phyloP scores from a whole-genome alignment of 768 basidiomycete species.

The Agrocybe praecox region DNA sequence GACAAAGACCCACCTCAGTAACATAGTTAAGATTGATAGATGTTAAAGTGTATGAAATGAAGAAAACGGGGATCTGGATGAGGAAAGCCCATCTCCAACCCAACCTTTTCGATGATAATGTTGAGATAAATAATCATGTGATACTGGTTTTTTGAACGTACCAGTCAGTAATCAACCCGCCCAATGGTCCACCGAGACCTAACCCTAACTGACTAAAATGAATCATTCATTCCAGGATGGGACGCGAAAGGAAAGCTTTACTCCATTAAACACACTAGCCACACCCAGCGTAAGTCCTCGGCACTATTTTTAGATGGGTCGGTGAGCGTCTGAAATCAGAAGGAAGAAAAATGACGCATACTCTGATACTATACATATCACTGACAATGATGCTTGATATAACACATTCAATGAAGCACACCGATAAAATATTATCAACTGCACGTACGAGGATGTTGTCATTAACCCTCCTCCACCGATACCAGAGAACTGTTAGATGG shows the following conservation, averaged over 20 bases:
- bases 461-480: slow-evolving; percentile 75
- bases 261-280: slow-evolving; percentile 69
- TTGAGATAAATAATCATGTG: neutral
- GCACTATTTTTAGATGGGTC: slow-evolving; percentile 37
- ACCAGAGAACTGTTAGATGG: slow-evolving; percentile 70
- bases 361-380: slow-evolving; percentile 80
- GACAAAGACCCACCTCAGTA: slow-evolving; percentile 54
- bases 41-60: slow-evolving; percentile 60
- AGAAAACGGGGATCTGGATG: slow-evolving; percentile 69
- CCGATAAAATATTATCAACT: neutral
- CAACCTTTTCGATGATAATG: slow-evolving; percentile 40
- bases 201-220: slow-evolving; percentile 54
- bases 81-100: slow-evolving; percentile 86
- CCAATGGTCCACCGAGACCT: slow-evolving; percentile 81
- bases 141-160: slow-evolving; percentile 26
- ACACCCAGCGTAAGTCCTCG: slow-evolving; percentile 75
- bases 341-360: slow-evolving; percentile 26
- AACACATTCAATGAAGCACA: neutral
- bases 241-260: slow-evolving; percentile 31
- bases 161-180: slow-evolving; percentile 71
- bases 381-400: slow-evolving; percentile 64
- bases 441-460: slow-evolving; percentile 68
- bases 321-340: neutral
- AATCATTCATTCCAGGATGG: neutral
- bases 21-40: slow-evolving; percentile 63